Evolutionary conservation across 176 grass and related monocot species (phyloP), one percentile per base, ranked within the genome.

Genomic region (Oryza coarctata): DNA sequence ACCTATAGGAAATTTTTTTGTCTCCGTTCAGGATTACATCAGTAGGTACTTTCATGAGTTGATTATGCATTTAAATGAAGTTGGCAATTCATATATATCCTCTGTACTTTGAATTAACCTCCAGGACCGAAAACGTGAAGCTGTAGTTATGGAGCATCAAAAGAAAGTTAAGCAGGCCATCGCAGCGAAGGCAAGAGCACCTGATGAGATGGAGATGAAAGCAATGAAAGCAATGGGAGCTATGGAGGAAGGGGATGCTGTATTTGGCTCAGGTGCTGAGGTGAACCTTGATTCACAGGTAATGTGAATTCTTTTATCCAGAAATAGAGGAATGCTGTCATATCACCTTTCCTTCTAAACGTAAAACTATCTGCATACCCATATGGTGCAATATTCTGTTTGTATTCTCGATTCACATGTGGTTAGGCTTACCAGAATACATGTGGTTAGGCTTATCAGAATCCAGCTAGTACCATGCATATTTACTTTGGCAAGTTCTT

Each of bases 141-240:
- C 68, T 86, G 91, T 95, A 77, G 84, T 89, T 82, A 76, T 89
- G 29, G 96, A 93, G 85, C 92, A 95, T 73, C 92, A 93, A 72
- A 98, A 73, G 74, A 92, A 88, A 86, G 90, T 93, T 78, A 87
- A 91, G 76, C 87, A 93, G 68, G 88, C 89, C 61, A 91, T 93
- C 49, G 43, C 80, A 80, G 81, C 64, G 29, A 98, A 95, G 76
- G 38, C 62, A 68, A 90, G 68, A 38, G 69, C 76, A 80, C 93
- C 93, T 50, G 89, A 93, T 70, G 93, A 95, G 52, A 80, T 99
- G 93, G 93, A 99, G 82, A 38, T 90, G 62, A 99, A 99, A 76
- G 93, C 90, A 74, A 91, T 98, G 93, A 98, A 91, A 89, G 67
- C 91, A 0, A 99, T 99, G 96, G 96, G 96, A 73, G 93, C 88